Evolutionary conservation across 805 yeast genomes (phyloP).

Genomic region (Monosporozyma aerobia): DNA sequence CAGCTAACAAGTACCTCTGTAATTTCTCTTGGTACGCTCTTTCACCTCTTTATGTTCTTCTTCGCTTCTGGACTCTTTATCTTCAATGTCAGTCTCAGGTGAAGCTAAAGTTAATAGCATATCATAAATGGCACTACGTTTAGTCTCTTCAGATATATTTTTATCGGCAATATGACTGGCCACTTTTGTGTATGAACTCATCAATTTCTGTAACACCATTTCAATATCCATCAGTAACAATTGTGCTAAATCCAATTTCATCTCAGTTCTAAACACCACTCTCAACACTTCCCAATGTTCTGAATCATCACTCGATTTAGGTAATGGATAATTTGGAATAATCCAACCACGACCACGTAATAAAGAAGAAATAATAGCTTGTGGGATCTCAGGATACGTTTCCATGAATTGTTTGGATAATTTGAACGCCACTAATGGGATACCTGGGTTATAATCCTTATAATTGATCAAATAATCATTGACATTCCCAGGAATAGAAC

Average conservation of each 20-base stretch:
- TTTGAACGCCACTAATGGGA: slow-evolving; percentile 85
- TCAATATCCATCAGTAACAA: slow-evolving; percentile 28
- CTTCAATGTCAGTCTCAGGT: slow-evolving; percentile 9
- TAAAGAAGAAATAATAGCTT: slow-evolving; percentile 59
- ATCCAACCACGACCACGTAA: slow-evolving; percentile 78
- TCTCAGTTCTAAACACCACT: slow-evolving; percentile 68
- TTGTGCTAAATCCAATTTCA: slow-evolving; percentile 35
- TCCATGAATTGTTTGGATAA: slow-evolving; percentile 49
- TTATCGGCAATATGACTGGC: background rate
- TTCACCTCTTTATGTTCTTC: slow-evolving; percentile 4
- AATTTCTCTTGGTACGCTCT: slow-evolving; percentile 16
- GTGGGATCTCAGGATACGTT: slow-evolving; percentile 74
- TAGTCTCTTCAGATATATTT: slow-evolving; percentile 5
- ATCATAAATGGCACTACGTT: slow-evolving; percentile 14
- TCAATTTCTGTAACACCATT: slow-evolving; percentile 13
- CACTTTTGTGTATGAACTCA: slow-evolving; percentile 14
- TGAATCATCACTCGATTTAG: slow-evolving; percentile 39
- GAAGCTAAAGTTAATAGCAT: slow-evolving; percentile 20
- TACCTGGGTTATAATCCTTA: slow-evolving; percentile 54
- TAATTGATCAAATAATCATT: slow-evolving; percentile 31
- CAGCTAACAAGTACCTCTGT: slow-evolving; percentile 25
- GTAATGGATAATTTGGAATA: slow-evolving; percentile 81
- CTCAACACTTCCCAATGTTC: slow-evolving; percentile 63
- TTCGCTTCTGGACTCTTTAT: slow-evolving; percentile 6
- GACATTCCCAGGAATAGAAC: slow-evolving; percentile 12